Evolutionary conservation across 2,329 filamentous ascomycete species (phyloP).

Genomic region (Didymella glomerata): DNA sequence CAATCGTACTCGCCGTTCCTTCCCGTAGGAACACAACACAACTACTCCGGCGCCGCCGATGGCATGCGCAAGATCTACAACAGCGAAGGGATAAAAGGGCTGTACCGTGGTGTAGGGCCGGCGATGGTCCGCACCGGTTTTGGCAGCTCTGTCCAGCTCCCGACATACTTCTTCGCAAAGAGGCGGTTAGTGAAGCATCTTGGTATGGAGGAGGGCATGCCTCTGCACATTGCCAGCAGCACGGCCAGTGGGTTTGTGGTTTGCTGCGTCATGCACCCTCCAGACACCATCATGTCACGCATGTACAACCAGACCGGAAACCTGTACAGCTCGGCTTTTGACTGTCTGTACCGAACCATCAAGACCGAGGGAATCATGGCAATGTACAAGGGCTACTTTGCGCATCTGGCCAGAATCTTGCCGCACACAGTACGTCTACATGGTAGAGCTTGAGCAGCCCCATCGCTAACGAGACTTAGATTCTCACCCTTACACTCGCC

Average conservation of each 20-base stretch:
- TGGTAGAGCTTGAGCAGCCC: not conserved
- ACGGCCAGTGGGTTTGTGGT: slow-evolving; percentile 93
- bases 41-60: slow-evolving; percentile 85
- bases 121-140: slow-evolving; percentile 97
- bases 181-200: slow-evolving; percentile 80
- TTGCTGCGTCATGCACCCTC: slow-evolving; percentile 97
- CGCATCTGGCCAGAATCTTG: slow-evolving; percentile 90
- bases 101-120: slow-evolving; percentile 90
- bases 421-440: slow-evolving; percentile 76
- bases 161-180: slow-evolving; percentile 98
- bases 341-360: slow-evolving; percentile 90
- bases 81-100: slow-evolving; percentile 77
- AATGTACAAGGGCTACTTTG: slow-evolving; percentile 97
- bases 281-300: slow-evolving; percentile 98
- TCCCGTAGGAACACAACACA: slow-evolving; percentile 95
- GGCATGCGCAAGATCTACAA: slow-evolving; percentile 82
- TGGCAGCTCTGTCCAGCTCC: slow-evolving; percentile 93
- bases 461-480: slow-evolving; percentile 56
- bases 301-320: slow-evolving; percentile 99
- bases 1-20: slow-evolving; percentile 93
- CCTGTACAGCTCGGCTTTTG: slow-evolving; percentile 91
- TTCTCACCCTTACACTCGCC: slow-evolving; percentile 88
- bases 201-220: slow-evolving; percentile 88
- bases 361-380: slow-evolving; percentile 89
- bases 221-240: slow-evolving; percentile 87